Evolutionary conservation across 2,329 filamentous ascomycete genomes (phyloP).

Genomic region (Sphaerulina musiva): DNA sequence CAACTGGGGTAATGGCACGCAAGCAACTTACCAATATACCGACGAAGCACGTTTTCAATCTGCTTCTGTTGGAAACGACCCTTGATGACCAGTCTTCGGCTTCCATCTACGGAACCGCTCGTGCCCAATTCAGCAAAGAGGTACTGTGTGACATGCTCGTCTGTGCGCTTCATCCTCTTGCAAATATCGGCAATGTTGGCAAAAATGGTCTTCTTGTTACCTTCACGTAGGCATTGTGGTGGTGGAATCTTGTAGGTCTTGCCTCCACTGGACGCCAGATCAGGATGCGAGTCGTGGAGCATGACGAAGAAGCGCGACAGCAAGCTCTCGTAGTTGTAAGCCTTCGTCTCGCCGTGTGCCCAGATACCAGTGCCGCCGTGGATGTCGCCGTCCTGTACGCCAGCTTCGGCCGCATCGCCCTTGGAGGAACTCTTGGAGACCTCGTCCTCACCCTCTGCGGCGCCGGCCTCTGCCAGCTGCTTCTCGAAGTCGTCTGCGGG

Average conservation of each 20-base stretch:
- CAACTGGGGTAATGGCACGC: conserved; percentile 20
- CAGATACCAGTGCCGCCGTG: conserved; percentile 85
- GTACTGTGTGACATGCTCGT: conserved; percentile 88
- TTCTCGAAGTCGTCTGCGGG: conserved; percentile 60
- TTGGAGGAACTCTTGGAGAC: conserved; percentile 45
- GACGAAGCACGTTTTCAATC: conserved; percentile 91
- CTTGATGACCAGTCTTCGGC: conserved; percentile 91
- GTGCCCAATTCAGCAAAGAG: conserved; percentile 98
- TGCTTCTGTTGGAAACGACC: conserved; percentile 99
- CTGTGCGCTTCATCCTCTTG: conserved; percentile 98
- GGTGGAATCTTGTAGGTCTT: conserved; percentile 99
- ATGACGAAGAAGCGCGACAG: conserved; percentile 91
- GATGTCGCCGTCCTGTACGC: conserved; percentile 63
- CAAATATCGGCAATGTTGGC: conserved; percentile 98
- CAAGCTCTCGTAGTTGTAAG: conserved; percentile 78
- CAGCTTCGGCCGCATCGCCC: conserved; percentile 27
- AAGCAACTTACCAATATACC: conserved; percentile 71
- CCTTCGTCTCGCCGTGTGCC: conserved; percentile 69
- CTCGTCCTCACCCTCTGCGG: conserved; percentile 48
- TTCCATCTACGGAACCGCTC: conserved; percentile 88
- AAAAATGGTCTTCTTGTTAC: conserved; percentile 99
- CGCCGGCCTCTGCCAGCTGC: conserved; percentile 56
- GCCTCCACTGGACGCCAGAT: conserved; percentile 66
- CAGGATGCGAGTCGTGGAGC: conserved; percentile 91
- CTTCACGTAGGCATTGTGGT: conserved; percentile 97